Evolutionary conservation across 208 protist genomes (phyloP).

Genomic region (Angomonas deanei): DNA sequence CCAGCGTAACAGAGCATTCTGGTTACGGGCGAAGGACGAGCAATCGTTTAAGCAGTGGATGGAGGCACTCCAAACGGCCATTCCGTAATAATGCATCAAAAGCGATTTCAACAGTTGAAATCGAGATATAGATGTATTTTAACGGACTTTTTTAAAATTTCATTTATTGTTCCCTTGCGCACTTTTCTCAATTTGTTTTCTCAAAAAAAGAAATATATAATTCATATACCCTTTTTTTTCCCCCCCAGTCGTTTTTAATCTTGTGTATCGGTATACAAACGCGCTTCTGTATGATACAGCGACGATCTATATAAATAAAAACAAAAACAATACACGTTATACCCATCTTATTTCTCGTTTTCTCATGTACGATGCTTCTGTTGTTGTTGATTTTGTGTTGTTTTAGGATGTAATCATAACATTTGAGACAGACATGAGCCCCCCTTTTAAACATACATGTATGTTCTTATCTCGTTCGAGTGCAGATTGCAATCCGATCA

Average conservation of each 20-base stretch:
- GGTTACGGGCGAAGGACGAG: slow-evolving; percentile 56
- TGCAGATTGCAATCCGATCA: too few species aligned
- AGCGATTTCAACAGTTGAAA: slow-evolving; percentile 10
- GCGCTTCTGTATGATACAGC: too few species aligned
- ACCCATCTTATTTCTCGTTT: slow-evolving; percentile 1
- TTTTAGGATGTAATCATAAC: too few species aligned
- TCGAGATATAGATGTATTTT: slow-evolving; percentile 8
- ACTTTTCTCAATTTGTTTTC: too few species aligned
- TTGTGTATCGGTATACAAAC: too few species aligned
- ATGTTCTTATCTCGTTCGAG: too few species aligned
- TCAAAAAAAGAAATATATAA: too few species aligned
- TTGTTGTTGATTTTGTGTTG: neutral
- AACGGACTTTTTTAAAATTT: neutral
- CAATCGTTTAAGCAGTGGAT: slow-evolving; percentile 58
- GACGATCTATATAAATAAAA: too few species aligned
- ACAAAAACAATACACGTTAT: neutral
- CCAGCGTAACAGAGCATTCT: slow-evolving; percentile 73
- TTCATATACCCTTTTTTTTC: slow-evolving; percentile 4
- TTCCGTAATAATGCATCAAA: neutral
- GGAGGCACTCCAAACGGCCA: slow-evolving; percentile 47
- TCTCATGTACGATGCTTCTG: neutral
- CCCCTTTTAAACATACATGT: too few species aligned
- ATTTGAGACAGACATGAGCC: too few species aligned
- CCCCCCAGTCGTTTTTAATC: neutral
- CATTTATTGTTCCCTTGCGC: neutral